Evolutionary conservation across 371 early-diverging fungal genomes (phyloP).

Genomic region (Hamiltosporidium tvaerminnensis): DNA sequence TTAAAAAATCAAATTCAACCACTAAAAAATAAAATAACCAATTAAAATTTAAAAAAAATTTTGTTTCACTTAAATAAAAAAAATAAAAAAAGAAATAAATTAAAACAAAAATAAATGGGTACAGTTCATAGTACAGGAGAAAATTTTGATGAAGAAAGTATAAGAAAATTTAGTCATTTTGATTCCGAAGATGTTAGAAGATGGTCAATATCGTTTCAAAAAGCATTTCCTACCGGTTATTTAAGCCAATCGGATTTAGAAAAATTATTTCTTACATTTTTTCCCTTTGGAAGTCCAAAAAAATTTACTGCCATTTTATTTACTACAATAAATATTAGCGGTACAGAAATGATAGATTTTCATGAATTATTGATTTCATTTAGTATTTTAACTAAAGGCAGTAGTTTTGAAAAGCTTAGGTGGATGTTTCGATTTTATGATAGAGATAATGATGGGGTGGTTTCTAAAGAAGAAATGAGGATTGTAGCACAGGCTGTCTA

Average conservation of each 20-base stretch:
- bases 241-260: constrained; percentile 31
- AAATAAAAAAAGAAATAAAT: too few relatives aligned
- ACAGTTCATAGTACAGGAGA: too few relatives aligned
- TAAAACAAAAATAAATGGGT: too few relatives aligned
- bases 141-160: background rate
- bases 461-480: constrained; percentile 31
- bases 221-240: constrained; percentile 29
- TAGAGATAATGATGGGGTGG: constrained; percentile 38
- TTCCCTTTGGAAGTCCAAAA: constrained; percentile 36
- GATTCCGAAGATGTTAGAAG: constrained; percentile 30
- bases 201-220: constrained; percentile 34
- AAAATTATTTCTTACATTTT: constrained; percentile 27
- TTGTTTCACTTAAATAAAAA: too few relatives aligned
- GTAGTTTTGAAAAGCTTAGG: constrained; percentile 35
- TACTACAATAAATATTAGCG: constrained; percentile 44
- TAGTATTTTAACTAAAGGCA: constrained; percentile 40
- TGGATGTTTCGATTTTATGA: constrained; percentile 52
- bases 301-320: constrained; percentile 34
- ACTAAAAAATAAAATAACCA: too few relatives aligned
- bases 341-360: constrained; percentile 28
- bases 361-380: constrained; percentile 46
- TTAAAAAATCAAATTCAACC: too few relatives aligned
- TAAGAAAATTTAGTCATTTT: constrained; percentile 37
- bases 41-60: too few relatives aligned
- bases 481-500: constrained; percentile 15